Conservation (phyloP, 805 yeast genomes). For the Metschnikowia borealis region DNA sequence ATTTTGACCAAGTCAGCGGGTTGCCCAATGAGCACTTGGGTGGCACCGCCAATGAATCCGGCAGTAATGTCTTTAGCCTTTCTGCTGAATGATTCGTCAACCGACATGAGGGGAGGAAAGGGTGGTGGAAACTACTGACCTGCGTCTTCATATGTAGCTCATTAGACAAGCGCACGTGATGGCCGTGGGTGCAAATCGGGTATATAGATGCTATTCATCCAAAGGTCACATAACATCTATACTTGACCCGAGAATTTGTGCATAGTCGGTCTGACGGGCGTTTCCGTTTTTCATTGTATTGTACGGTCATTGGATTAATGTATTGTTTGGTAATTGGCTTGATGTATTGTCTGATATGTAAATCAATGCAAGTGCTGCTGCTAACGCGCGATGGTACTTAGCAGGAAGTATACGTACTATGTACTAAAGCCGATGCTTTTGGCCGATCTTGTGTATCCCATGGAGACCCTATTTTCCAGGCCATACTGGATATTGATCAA, state of each 20-base stretch:
- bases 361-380: slow-evolving; percentile 1
- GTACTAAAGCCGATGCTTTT: not conserved
- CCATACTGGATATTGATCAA: too few species aligned
- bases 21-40: slow-evolving; percentile 45
- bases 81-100: slow-evolving; percentile 35
- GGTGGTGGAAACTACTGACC: not conserved
- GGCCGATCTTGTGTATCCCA: not conserved
- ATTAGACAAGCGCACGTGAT: slow-evolving; percentile 21
- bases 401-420: not conserved
- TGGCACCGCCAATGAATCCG: slow-evolving; percentile 45
- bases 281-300: too few species aligned
- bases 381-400: not conserved
- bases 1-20: slow-evolving; percentile 45
- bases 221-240: not conserved
- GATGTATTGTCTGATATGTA: not conserved
- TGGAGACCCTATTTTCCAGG: not conserved
- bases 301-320: not conserved
- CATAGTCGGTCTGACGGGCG: too few species aligned
- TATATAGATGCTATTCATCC: too few species aligned
- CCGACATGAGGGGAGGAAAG: slow-evolving; percentile 10
- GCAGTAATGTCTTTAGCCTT: slow-evolving; percentile 42
- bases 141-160: slow-evolving; percentile 2
- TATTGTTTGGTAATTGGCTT: not conserved
- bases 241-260: not conserved
- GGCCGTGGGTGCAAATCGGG: slow-evolving; percentile 12